Evolutionary conservation across 805 yeast genomes (phyloP).

Genomic region (Geotrichum ghanense): DNA sequence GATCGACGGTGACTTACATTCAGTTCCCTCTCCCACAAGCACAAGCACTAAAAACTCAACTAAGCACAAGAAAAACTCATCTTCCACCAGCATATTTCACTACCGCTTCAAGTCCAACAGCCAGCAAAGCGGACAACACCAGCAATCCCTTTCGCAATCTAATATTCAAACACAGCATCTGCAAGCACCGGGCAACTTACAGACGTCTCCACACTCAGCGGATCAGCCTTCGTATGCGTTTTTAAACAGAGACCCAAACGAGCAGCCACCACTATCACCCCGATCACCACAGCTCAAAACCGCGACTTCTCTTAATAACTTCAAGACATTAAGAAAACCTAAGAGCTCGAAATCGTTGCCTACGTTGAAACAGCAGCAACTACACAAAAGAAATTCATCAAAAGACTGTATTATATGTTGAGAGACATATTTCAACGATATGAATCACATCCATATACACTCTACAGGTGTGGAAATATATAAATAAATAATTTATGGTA

Average conservation of each 20-base stretch:
- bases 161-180: neutral
- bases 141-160: neutral
- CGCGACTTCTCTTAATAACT: neutral
- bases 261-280: neutral
- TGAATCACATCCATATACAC: too few relatives aligned
- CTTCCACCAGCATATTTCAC: neutral
- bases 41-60: neutral
- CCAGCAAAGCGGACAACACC: neutral
- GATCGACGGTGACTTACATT: neutral
- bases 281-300: neutral
- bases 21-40: neutral
- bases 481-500: too few relatives aligned
- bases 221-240: neutral
- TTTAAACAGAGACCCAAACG: neutral
- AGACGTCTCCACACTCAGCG: neutral
- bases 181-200: neutral
- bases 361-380: neutral
- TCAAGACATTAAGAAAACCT: conserved; percentile 1
- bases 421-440: neutral
- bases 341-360: neutral
- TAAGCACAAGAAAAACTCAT: neutral
- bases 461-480: too few relatives aligned
- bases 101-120: neutral
- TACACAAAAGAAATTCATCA: neutral
- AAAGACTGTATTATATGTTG: neutral